Evolutionary conservation across 768 basidiomycete species (phyloP), one percentile per base, ranked within the genome.

Genomic region (Cyathus striatus): DNA sequence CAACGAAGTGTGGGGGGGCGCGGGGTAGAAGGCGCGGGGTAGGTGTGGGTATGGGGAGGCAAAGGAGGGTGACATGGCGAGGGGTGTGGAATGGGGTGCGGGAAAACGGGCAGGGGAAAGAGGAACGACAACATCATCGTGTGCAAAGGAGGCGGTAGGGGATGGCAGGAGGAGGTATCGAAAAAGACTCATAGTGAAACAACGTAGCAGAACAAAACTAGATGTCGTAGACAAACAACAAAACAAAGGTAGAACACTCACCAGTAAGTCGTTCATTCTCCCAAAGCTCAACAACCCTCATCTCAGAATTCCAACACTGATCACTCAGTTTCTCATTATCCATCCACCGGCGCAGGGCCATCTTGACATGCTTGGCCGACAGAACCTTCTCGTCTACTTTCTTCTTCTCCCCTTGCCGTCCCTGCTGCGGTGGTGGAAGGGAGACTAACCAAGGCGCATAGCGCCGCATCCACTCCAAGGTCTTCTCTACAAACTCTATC

Each of bases 221-320:
- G 30, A 32, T 13, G 30, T 16, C 12, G 30, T 12, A 32, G 30
- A 12, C 12, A 16, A 32, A 32, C 12, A 2, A 16, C 30, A 32
- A 32, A 32, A 12, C 12, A 32, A n/a, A 38, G 34, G 26, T 41
- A 23, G 13, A 24, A 30, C 16, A 40, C 23, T 48, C 45, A 23
- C 61, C 58, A 25, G 60, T 56, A 64, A 74, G 82, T 14, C 89
- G 70, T 56, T 90, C 86, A 60, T 90, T 91, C 67, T 91, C 89
- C 69, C 78, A 90, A 18, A 90, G 56, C 58, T 87, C 84, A 13
- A 90, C 85, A 24, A 80, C 74, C 5, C 76, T 59, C 63, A 82
- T 70, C 54, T 83, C 77, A 2, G 81, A 67, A 0, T 61, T 65
- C 86, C 86, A 90, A 34, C 76, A 77, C 22, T 54, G 61, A 53